phyloP scores from a whole-genome alignment of 2,329 filamentous ascomycete species.

The Simplicillium aogashimaense region DNA sequence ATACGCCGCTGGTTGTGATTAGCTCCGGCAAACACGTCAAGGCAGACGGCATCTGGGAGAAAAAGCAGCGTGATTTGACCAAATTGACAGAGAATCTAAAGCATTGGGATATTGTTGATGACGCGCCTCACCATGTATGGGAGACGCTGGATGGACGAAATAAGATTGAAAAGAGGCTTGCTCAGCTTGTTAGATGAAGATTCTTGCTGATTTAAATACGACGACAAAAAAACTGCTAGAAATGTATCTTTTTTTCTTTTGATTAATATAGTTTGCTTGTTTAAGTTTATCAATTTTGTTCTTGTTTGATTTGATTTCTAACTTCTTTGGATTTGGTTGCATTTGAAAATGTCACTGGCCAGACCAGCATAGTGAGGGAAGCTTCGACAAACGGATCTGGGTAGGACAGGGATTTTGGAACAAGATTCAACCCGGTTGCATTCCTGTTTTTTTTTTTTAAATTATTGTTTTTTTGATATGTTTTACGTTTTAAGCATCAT shows the following conservation, averaged over 20 bases:
- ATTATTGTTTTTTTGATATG: too few species aligned
- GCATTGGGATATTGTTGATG: slow-evolving; percentile 77
- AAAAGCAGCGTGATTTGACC: slow-evolving; percentile 76
- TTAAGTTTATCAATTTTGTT: background rate
- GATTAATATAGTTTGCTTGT: background rate
- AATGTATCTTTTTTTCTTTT: background rate
- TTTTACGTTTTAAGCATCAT: too few species aligned
- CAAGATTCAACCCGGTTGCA: too few species aligned
- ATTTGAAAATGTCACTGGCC: too few species aligned
- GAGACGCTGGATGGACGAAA: slow-evolving; percentile 59
- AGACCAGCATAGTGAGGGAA: too few species aligned
- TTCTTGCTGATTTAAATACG: slow-evolving; percentile 3
- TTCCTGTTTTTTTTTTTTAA: too few species aligned
- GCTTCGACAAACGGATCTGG: too few species aligned
- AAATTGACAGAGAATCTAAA: slow-evolving; percentile 69
- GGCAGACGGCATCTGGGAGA: slow-evolving; percentile 62
- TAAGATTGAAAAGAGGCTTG: slow-evolving; percentile 69
- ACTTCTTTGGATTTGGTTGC: too few species aligned
- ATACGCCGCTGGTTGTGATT: slow-evolving; percentile 69
- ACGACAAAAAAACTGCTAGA: too few species aligned
- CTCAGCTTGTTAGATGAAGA: slow-evolving; percentile 45
- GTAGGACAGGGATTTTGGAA: too few species aligned
- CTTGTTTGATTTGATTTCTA: too few species aligned
- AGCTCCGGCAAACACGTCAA: slow-evolving; percentile 69
- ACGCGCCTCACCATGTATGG: slow-evolving; percentile 85